phyloP scores from a whole-genome alignment of 2,329 filamentous ascomycete genomes.

The Trichophyton rubrum region DNA sequence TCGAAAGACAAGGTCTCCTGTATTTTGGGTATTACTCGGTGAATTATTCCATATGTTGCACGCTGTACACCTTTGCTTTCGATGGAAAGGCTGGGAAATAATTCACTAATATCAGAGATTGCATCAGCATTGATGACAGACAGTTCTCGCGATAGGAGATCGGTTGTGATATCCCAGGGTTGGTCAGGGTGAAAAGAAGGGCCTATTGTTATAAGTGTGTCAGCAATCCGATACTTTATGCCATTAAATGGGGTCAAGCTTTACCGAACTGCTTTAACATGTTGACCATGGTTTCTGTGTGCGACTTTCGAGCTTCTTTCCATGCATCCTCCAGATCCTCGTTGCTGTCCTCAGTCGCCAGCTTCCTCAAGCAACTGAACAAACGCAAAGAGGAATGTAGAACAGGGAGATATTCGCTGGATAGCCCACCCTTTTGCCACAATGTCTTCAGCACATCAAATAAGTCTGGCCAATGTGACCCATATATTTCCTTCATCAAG shows the following conservation, averaged over 20 bases:
- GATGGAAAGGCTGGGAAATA: conserved; percentile 66
- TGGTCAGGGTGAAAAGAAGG: conserved; percentile 45
- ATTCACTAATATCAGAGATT: conserved; percentile 50
- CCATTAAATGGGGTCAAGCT: conserved; percentile 6
- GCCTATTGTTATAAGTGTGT: conserved; percentile 20
- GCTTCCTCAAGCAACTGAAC: conserved; percentile 47
- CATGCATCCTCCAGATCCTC: conserved; percentile 74
- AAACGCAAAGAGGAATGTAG: conserved; percentile 63
- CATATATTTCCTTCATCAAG: conserved; percentile 69
- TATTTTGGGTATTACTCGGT: conserved; percentile 60
- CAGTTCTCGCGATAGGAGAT: conserved; percentile 57
- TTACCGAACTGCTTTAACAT: conserved; percentile 31
- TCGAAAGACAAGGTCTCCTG: conserved; percentile 79
- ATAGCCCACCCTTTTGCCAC: conserved; percentile 41
- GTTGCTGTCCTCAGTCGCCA: conserved; percentile 51
- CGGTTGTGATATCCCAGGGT: conserved; percentile 62
- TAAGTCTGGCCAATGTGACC: conserved; percentile 66
- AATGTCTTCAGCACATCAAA: conserved; percentile 47
- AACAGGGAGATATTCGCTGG: conserved; percentile 46
- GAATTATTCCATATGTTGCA: conserved; percentile 67
- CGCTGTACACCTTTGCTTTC: conserved; percentile 64
- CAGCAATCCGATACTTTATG: not conserved
- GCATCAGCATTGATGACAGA: conserved; percentile 50
- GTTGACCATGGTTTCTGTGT: conserved; percentile 45
- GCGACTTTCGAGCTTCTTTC: conserved; percentile 44